phyloP scores from a whole-genome alignment of 1,284 basidiomycete species.

The Cutaneotrichosporon dermatis region DNA sequence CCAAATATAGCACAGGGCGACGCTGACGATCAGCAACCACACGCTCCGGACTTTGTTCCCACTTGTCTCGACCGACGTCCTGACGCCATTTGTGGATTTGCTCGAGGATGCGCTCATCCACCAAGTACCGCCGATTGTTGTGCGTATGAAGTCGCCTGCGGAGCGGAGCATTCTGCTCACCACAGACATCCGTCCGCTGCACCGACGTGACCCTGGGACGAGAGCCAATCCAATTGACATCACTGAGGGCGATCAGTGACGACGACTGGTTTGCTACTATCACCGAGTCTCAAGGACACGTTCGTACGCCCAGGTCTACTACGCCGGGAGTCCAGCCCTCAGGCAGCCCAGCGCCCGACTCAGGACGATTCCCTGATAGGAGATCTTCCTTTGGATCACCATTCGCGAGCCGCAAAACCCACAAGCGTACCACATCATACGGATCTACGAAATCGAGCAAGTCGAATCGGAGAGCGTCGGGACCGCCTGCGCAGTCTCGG shows the following conservation, averaged over 20 bases:
- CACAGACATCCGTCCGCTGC: constrained; percentile 44
- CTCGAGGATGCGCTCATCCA: constrained; percentile 47
- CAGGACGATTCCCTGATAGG: too few relatives aligned
- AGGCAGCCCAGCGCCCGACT: too few relatives aligned
- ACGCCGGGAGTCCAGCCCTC: too few relatives aligned
- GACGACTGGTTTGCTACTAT: constrained; percentile 47
- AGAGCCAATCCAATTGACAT: constrained; percentile 43
- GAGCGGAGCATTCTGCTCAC: background rate
- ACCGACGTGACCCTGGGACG: constrained; percentile 40
- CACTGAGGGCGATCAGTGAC: constrained; percentile 40
- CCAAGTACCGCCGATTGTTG: constrained; percentile 45
- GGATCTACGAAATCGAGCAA: background rate
- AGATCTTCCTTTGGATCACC: too few relatives aligned
- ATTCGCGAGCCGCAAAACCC: background rate
- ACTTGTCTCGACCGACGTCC: constrained; percentile 46
- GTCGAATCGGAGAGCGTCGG: background rate
- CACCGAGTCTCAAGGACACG: constrained; percentile 2
- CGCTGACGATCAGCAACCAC: constrained; percentile 34
- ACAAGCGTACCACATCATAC: background rate
- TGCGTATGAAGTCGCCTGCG: background rate
- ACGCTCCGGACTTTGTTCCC: constrained; percentile 45
- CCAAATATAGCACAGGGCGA: background rate
- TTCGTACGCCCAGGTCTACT: background rate
- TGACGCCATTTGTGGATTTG: constrained; percentile 49
- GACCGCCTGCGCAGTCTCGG: background rate